Evolutionary conservation across 176 grass and related monocot genomes (phyloP), one percentile per base, ranked within the genome.

Genomic region (Bolboschoenus planiculmis): DNA sequence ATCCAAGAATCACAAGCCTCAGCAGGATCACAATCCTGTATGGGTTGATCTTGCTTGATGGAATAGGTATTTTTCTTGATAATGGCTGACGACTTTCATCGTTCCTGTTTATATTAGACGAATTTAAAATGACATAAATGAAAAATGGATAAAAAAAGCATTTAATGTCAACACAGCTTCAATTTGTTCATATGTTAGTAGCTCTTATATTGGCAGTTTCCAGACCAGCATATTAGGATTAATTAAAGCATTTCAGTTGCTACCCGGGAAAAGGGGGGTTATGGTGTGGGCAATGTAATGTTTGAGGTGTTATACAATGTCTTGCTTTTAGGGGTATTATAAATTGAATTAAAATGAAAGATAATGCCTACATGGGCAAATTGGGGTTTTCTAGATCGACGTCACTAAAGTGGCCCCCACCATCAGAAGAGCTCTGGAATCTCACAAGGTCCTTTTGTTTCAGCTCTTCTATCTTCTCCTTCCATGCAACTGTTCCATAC

Each of bases 401-500:
- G 13, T 61, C 72, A 83, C 73, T 70, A 53, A 48, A 63, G 13
- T 47, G 46, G 29, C 43, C 24, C 24, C 79, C 84, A 73, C 79
- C 68, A 31, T 85, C 46, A 31, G 56, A 35, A 59, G 56, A n/a
- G 53, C 77, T 33, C 30, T 86, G 79, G 40, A 78, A 21, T 16
- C 54, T 82, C 21, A 35, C 35, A 21, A 86, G 46, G 30, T 89
- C 31, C 51, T 84, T 89, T 71, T 78, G 73, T 42, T 68, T 89
- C 88, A 84, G 80, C 20, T 86, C 88, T n/a, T 86, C 88, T 34
- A 79, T 59, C 82, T 70, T 78, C 44, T 83, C 79, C 39, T 86
- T 89, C 88, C 88, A 89, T 27, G 88, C 84, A 83, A 89, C 84
- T 44, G 88, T 83, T 79, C 88, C 88, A 34, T 89, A 89, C 5